Evolutionary conservation across 441 rosid species (phyloP).

Genomic region (Viola pubescens): DNA sequence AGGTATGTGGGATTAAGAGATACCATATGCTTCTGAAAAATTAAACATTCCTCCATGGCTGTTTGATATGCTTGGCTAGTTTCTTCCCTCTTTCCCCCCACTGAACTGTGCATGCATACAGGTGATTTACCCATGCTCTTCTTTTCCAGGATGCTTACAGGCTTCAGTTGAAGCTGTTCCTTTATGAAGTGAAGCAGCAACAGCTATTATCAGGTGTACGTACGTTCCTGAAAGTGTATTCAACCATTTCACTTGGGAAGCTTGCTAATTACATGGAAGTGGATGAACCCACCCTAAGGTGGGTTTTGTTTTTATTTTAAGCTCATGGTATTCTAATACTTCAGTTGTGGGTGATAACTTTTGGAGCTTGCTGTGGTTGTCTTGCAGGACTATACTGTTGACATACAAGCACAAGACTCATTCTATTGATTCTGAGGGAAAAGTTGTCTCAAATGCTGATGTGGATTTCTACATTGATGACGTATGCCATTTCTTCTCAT

Average conservation of each 20-base stretch:
- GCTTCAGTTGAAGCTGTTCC: constrained; percentile 87
- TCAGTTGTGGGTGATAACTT: background rate
- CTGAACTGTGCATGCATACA: background rate
- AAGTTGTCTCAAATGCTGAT: constrained; percentile 78
- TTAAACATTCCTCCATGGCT: background rate
- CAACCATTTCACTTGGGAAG: constrained; percentile 72
- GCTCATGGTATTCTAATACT: background rate
- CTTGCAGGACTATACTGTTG: constrained; percentile 66
- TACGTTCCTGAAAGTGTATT: constrained; percentile 75
- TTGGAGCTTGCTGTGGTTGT: constrained; percentile 3
- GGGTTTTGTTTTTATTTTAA: background rate
- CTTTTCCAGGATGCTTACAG: constrained; percentile 79
- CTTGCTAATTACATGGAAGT: constrained; percentile 90
- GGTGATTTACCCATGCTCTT: background rate
- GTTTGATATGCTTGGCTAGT: background rate
- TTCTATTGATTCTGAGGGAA: constrained; percentile 70
- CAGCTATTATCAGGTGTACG: constrained; percentile 75
- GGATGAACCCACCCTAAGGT: constrained; percentile 87
- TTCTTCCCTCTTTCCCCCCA: background rate
- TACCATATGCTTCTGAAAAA: background rate
- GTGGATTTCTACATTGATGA: constrained; percentile 75
- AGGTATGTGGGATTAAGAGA: constrained; percentile 32
- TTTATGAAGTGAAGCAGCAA: constrained; percentile 90
- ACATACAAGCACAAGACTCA: constrained; percentile 96
- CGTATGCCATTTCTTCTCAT: constrained; percentile 30